Percentiles rank a stretch among this genome's conserved stretches.
These are phyloP conservation scores for Neolentinus lepideus DNA, from an alignment of 1,284 basidiomycete genomes.

Conservation along the genomic window DNA sequence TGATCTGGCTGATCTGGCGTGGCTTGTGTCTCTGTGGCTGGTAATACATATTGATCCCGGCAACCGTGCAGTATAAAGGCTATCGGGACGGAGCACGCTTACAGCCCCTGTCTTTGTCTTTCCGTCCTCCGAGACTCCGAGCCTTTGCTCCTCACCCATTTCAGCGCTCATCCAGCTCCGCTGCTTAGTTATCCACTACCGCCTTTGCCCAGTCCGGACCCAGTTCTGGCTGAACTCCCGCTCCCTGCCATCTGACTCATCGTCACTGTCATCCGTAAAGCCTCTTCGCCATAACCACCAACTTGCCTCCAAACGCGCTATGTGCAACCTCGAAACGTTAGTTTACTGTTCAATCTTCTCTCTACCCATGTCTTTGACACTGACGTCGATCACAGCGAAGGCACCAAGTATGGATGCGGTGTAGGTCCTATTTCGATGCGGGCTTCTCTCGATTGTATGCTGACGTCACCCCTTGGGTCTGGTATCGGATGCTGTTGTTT, in stretches of 20 bases:
- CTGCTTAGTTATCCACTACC: background rate
- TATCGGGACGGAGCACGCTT: background rate
- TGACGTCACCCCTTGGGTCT: conserved; percentile 13
- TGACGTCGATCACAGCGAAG: conserved; percentile 45
- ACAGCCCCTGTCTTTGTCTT: background rate
- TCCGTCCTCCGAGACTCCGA: background rate
- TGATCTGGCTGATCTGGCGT: background rate
- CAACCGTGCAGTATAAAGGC: background rate
- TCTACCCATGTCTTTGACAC: conserved; percentile 5
- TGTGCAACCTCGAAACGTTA: conserved; percentile 73
- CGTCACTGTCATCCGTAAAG: background rate
- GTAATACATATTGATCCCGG: background rate
- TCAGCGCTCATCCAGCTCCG: background rate
- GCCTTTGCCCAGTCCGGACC: background rate
- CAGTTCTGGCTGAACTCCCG: background rate
- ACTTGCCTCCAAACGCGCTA: conserved; percentile 18
- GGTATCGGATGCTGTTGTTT: background rate
- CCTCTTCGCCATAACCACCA: background rate
- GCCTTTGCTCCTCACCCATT: background rate
- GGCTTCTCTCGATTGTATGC: conserved; percentile 1
- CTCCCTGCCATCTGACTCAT: background rate
- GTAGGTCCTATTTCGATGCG: conserved; percentile 33
- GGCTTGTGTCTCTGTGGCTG: background rate
- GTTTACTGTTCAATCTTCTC: conserved; percentile 21
- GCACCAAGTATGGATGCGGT: conserved; percentile 68